A percentile compares a stretch with the other conserved stretches of the same genome.
Evolutionary conservation across 192 early-diverging fungal genomes (phyloP).

Genomic region (Coemansia umbellata): DNA sequence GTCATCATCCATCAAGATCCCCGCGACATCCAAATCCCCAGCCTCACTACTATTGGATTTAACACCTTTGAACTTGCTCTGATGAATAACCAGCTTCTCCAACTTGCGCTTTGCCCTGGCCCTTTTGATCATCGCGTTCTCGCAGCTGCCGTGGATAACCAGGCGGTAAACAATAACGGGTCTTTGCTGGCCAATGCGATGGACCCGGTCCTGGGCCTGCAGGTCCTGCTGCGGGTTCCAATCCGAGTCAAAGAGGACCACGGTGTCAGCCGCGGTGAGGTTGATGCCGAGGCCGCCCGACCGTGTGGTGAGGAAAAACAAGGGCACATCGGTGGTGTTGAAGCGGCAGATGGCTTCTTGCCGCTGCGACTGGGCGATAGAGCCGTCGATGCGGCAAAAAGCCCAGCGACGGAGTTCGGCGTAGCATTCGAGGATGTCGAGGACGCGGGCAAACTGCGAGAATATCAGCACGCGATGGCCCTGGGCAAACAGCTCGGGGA

Average conservation of each 20-base stretch:
- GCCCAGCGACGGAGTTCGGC: constrained; percentile 70
- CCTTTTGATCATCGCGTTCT: constrained; percentile 73
- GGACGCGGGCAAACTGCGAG: constrained; percentile 85
- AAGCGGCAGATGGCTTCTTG: constrained; percentile 56
- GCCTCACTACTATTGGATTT: background rate
- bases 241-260: constrained; percentile 93
- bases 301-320: constrained; percentile 93
- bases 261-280: constrained; percentile 92
- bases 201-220: constrained; percentile 94
- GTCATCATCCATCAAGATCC: constrained; percentile 70
- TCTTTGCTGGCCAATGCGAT: constrained; percentile 91
- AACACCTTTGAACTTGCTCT: constrained; percentile 70
- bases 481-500: constrained; percentile 70
- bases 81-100: constrained; percentile 95
- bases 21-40: constrained; percentile 58
- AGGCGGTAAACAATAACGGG: constrained; percentile 92
- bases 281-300: constrained; percentile 98
- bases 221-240: constrained; percentile 99
- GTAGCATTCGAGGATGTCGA: constrained; percentile 94
- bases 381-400: constrained; percentile 89
- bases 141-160: constrained; percentile 79
- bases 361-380: constrained; percentile 75
- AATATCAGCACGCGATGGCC: constrained; percentile 94
- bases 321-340: constrained; percentile 46
- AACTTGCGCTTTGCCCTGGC: constrained; percentile 83